These are phyloP conservation scores for Bassia scoparia DNA, from an alignment of 148 eudicot species.

Conservation along the genomic window DNA sequence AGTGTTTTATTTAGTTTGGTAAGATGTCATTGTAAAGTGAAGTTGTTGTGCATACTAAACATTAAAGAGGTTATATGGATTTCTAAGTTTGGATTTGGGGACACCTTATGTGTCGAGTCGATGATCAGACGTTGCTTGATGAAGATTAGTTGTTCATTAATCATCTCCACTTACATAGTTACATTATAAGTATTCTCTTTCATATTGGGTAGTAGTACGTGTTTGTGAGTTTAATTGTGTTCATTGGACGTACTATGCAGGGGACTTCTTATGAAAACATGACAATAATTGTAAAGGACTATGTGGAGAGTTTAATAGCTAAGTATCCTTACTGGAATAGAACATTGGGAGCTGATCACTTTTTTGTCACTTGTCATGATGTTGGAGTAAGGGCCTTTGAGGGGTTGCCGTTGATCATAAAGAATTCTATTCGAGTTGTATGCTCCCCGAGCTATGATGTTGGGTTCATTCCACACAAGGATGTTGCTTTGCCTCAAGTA, in stretches of 20 bases:
- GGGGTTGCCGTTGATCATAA: conserved; percentile 68
- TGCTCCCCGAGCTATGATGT: conserved; percentile 94
- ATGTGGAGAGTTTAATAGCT: conserved; percentile 69
- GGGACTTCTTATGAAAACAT: conserved; percentile 92
- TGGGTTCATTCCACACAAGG: conserved; percentile 92
- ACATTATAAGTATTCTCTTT: too few relatives aligned
- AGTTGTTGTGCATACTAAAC: neutral
- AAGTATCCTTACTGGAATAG: conserved; percentile 96
- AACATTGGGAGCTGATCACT: conserved; percentile 94
- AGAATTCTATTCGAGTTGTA: conserved; percentile 87
- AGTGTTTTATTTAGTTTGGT: neutral
- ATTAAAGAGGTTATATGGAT: neutral
- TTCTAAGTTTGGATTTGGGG: neutral
- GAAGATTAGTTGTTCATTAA: too few relatives aligned
- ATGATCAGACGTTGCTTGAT: neutral
- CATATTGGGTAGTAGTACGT: too few relatives aligned
- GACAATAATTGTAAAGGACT: conserved; percentile 75
- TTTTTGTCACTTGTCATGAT: conserved; percentile 93
- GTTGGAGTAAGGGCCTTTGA: conserved; percentile 97
- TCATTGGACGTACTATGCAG: conserved; percentile 36
- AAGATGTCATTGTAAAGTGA: neutral
- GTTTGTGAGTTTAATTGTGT: too few relatives aligned
- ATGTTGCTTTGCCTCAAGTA: conserved; percentile 93
- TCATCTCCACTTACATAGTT: neutral
- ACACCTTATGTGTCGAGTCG: neutral